A percentile compares a stretch with the other conserved stretches of the same genome.
Conservation (phyloP, 495 filamentous ascomycete genomes). For the Wilcoxina mikolae region DNA sequence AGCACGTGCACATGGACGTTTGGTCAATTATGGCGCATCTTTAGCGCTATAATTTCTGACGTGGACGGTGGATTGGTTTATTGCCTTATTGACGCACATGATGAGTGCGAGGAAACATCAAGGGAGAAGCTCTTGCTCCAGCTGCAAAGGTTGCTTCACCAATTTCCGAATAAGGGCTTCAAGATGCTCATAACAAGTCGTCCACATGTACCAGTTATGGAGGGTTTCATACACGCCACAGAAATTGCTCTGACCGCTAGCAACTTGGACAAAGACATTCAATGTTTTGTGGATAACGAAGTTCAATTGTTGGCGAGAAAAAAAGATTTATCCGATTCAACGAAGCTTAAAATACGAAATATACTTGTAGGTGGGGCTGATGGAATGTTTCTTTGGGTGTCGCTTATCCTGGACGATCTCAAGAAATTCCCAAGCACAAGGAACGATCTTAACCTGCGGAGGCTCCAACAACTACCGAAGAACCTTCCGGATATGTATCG, state of each 20-base stretch:
- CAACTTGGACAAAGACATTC: neutral
- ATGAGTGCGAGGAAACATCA: conserved; percentile 9
- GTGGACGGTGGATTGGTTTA: neutral
- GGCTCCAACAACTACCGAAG: conserved; percentile 7
- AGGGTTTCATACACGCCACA: neutral
- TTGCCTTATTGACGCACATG: conserved; percentile 9
- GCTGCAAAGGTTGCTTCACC: neutral
- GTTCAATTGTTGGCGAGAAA: neutral
- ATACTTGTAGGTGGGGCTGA: conserved; percentile 5
- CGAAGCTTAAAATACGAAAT: conserved; percentile 8
- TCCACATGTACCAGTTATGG: neutral
- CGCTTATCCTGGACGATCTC: conserved; percentile 4
- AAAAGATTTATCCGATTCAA: too few species aligned
- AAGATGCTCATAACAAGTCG: neutral
- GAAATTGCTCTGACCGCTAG: neutral
- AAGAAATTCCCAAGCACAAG: conserved; percentile 3
- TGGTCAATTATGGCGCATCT: neutral
- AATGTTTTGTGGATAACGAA: neutral
- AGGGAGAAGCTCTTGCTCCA: neutral
- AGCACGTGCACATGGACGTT: too few species aligned
- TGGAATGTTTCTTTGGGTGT: conserved; percentile 16
- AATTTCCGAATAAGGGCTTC: neutral
- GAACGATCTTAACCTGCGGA: neutral
- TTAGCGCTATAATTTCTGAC: conserved; percentile 1
- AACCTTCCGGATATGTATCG: conserved; percentile 3